phyloP scores from a whole-genome alignment of 225 moss, liverwort and hornwort species.

The Antitrichia curtipendula region DNA sequence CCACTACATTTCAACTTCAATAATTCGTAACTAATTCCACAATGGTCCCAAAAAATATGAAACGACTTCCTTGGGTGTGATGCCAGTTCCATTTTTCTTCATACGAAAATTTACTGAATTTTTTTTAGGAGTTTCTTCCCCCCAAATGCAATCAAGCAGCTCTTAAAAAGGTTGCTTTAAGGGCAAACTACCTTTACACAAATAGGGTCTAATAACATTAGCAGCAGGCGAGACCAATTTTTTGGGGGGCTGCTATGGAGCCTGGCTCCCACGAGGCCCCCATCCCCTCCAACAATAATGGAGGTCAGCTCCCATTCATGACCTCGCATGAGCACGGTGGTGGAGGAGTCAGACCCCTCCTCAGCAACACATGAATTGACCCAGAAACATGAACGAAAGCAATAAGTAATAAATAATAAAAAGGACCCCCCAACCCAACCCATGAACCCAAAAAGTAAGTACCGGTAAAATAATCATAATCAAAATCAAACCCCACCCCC shows the following conservation, averaged over 20 bases:
- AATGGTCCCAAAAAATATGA: neutral
- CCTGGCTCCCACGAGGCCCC: neutral
- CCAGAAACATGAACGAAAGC: neutral
- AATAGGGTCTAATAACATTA: neutral
- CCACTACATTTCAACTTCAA: accelerated
- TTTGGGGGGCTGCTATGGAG: neutral
- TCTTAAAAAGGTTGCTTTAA: neutral
- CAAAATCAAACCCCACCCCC: too few relatives aligned
- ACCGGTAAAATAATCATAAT: neutral
- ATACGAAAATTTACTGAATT: neutral
- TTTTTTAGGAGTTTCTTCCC: too few relatives aligned
- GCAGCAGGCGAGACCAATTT: neutral
- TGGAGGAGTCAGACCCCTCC: neutral
- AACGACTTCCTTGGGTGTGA: neutral
- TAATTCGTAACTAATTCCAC: neutral
- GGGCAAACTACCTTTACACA: too few relatives aligned
- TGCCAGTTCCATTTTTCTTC: neutral
- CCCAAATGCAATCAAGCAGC: neutral
- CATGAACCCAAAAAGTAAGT: neutral
- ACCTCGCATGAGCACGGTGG: neutral
- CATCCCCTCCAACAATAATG: neutral
- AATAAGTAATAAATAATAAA: neutral
- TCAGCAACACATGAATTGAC: neutral
- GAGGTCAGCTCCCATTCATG: neutral
- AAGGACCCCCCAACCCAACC: neutral